Evolutionary conservation across 2,329 filamentous ascomycete species (phyloP).

Genomic region (Colletotrichum sp.): DNA sequence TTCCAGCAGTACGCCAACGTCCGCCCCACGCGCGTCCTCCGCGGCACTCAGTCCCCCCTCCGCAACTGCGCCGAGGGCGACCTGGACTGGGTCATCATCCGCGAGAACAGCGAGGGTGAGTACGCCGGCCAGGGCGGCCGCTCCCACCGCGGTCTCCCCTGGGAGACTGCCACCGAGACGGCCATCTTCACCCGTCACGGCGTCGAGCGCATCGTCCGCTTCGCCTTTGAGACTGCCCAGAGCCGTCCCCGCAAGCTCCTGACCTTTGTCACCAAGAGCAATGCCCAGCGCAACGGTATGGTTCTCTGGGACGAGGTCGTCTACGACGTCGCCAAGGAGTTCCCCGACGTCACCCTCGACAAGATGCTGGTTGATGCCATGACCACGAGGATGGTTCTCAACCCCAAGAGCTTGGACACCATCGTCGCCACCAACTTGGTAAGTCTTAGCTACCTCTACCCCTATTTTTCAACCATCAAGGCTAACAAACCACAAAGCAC

Average conservation of each 20-base stretch:
- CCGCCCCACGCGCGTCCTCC: slow-evolving; percentile 63
- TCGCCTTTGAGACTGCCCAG: slow-evolving; percentile 63
- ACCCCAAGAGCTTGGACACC: slow-evolving; percentile 63
- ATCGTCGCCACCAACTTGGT: slow-evolving; percentile 67
- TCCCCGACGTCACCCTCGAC: slow-evolving; percentile 62
- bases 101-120: slow-evolving; percentile 71
- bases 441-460: neutral
- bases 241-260: slow-evolving; percentile 60
- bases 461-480: neutral
- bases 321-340: slow-evolving; percentile 57
- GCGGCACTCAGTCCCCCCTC: slow-evolving; percentile 62
- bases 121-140: slow-evolving; percentile 68
- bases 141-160: slow-evolving; percentile 59
- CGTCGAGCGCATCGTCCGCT: slow-evolving; percentile 65
- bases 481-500: slow-evolving; percentile 22
- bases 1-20: slow-evolving; percentile 72
- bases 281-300: slow-evolving; percentile 70
- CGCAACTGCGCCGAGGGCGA: slow-evolving; percentile 51
- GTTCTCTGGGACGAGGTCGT: slow-evolving; percentile 71
- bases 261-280: slow-evolving; percentile 70
- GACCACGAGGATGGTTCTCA: slow-evolving; percentile 59
- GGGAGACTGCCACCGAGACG: slow-evolving; percentile 66
- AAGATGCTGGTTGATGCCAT: slow-evolving; percentile 67
- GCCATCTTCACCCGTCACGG: slow-evolving; percentile 66
- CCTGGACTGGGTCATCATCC: slow-evolving; percentile 69